Evolutionary conservation across 179 eudicot species (phyloP).

Genomic region (Heliamphora pulchella): DNA sequence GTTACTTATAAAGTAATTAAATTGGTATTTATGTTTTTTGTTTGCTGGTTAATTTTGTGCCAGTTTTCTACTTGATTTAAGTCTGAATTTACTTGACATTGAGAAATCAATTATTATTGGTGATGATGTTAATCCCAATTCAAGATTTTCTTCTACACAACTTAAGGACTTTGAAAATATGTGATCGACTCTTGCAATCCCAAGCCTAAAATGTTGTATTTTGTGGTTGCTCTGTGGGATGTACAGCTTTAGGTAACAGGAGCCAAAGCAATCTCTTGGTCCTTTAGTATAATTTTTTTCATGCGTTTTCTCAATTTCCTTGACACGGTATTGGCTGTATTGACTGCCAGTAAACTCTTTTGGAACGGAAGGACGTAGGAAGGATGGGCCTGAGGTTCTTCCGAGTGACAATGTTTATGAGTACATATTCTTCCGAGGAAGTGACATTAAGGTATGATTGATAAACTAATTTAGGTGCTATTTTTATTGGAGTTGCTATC

Average conservation of each 20-base stretch:
- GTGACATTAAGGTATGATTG: conserved; percentile 46
- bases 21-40: neutral
- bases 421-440: conserved; percentile 56
- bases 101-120: neutral
- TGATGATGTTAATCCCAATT: neutral
- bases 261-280: neutral
- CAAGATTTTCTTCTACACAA: neutral
- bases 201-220: neutral
- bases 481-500: neutral
- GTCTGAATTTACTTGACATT: neutral
- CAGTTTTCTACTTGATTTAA: neutral
- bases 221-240: neutral
- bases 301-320: neutral
- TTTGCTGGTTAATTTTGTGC: neutral
- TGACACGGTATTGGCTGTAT: conserved; percentile 9
- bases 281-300: neutral
- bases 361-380: conserved; percentile 59
- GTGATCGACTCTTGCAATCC: too few species aligned
- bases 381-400: conserved; percentile 45
- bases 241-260: neutral
- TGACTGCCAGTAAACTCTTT: conserved; percentile 46
- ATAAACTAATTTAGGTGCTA: neutral
- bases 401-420: conserved; percentile 51
- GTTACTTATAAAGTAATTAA: neutral
- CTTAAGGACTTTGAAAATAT: too few species aligned